Conservation (phyloP, 1,139 yeast genomes). For the Scheffersomyces stambukii region DNA sequence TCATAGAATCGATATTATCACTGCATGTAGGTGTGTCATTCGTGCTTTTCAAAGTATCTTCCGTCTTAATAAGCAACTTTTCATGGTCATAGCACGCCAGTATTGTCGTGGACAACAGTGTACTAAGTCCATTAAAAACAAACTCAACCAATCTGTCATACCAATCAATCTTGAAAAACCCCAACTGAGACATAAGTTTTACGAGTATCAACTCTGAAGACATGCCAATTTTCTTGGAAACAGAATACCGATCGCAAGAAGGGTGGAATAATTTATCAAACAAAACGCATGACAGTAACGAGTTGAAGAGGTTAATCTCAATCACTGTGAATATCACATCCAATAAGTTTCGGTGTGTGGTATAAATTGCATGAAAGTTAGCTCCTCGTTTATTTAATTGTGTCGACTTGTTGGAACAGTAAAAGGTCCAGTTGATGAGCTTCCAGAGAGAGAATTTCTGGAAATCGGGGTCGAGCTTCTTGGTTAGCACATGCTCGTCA, state of each 20-base stretch:
- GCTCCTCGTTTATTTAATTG: too few species aligned
- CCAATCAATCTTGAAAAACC: slow-evolving; percentile 19
- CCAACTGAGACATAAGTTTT: slow-evolving; percentile 16
- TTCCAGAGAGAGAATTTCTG: slow-evolving; percentile 27
- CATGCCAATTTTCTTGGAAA: slow-evolving; percentile 1
- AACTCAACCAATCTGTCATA: slow-evolving; percentile 30
- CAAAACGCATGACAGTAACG: too few species aligned
- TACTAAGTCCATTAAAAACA: slow-evolving; percentile 24
- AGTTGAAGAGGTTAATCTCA: slow-evolving; percentile 16
- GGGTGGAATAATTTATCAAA: too few species aligned
- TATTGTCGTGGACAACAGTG: slow-evolving; percentile 5
- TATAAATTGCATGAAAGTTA: slow-evolving; percentile 22
- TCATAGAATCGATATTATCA: slow-evolving; percentile 24
- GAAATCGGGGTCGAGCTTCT: slow-evolving; percentile 18
- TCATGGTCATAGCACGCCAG: slow-evolving; percentile 34
- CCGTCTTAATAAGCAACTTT: slow-evolving; percentile 16
- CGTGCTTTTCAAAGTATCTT: slow-evolving; percentile 10
- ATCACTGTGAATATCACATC: slow-evolving; percentile 19
- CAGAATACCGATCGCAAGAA: too few species aligned
- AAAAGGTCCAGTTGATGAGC: slow-evolving; percentile 31
- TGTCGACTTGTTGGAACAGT: slow-evolving; percentile 27
- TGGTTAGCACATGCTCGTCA: slow-evolving; percentile 26
- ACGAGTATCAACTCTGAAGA: slow-evolving; percentile 7
- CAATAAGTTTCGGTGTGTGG: slow-evolving; percentile 17
- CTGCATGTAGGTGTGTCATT: too few species aligned